Base-by-base conservation (phyloP, 2,329 filamentous ascomycete genomes). In the Blastomyces silverae region DNA sequence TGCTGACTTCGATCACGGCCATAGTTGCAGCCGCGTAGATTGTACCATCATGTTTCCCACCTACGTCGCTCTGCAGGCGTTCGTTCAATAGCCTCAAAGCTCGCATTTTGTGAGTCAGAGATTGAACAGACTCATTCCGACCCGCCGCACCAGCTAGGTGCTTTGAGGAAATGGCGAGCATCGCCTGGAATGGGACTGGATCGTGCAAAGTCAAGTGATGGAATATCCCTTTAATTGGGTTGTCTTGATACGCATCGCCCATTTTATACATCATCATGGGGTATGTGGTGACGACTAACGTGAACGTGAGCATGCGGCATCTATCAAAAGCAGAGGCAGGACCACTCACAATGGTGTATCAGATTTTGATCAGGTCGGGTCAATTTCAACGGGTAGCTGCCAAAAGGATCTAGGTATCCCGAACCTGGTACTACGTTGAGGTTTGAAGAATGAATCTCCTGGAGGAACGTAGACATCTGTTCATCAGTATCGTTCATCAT, bases 231-330 rank as follows among this genome's bases (percentile, higher is more conserved):
- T 70, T 67, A 65, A 74, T 71, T 15, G 73, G 73, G 56, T 74
- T 74, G 42, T 70, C 66, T 53, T 71, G 68, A 10, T 71, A 63
- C 2, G 68, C 66, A 48, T 70, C 68, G 61, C 68, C 70, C 64
- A 74, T 71, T 62, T 74, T 74, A 64, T 74, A 74, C 73, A 74
- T 74, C 72, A 74, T 74, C 37, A 72, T 69, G n/a, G 73, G 73
- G 64, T 74, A 74, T 17, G 69, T 73, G 34, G 71, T 70, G 50
- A 74, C 69, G 69, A 73, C 73, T 74, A 66, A 11, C n/a, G 28
- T 57, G 61, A 57, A 31, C 46, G 69, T 73, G 64, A 73, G 72
- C 65, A 61, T 48, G 63, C 53, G 56, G 11, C 31, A 8, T 22
- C 20, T 57, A 17, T 20, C 13, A 46, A 39, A 50, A 64, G 3